phyloP scores from a whole-genome alignment of 2,329 filamentous ascomycete species.

The Ceratocystis eucalypticola region DNA sequence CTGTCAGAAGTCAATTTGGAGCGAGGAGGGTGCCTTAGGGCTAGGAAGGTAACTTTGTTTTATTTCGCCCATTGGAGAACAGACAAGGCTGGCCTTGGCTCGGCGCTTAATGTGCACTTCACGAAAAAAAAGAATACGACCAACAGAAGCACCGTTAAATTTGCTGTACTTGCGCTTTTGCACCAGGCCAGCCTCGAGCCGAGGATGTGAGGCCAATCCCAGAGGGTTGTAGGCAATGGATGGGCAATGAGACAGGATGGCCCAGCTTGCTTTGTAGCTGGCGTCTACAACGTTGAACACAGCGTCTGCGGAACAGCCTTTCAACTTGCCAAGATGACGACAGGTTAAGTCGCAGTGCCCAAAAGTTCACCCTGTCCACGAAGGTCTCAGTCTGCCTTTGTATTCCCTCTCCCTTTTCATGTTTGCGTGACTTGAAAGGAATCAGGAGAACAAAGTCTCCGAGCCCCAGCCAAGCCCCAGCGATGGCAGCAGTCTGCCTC shows the following conservation, averaged over 20 bases:
- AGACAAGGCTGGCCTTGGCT: neutral
- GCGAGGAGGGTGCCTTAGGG: neutral
- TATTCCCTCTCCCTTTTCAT: neutral
- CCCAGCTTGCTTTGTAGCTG: too few relatives aligned
- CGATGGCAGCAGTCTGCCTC: neutral
- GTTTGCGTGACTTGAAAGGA: neutral
- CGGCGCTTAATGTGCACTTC: too few relatives aligned
- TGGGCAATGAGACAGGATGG: too few relatives aligned
- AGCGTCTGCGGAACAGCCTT: neutral
- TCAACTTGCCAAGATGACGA: too few relatives aligned
- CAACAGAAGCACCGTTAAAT: too few relatives aligned
- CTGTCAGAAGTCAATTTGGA: neutral
- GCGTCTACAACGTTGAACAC: neutral
- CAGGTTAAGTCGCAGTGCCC: neutral
- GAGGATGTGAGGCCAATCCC: neutral
- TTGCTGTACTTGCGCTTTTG: too few relatives aligned
- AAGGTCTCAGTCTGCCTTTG: neutral
- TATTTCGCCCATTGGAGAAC: neutral
- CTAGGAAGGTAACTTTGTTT: neutral
- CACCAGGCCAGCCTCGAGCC: too few relatives aligned
- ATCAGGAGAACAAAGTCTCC: neutral
- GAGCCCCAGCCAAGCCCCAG: neutral
- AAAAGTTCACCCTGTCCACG: neutral
- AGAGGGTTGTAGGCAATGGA: too few relatives aligned
- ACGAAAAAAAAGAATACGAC: too few relatives aligned